Evolutionary conservation across 257 asterid species (phyloP).

Genomic region (Oldenlandia corymbosa): DNA sequence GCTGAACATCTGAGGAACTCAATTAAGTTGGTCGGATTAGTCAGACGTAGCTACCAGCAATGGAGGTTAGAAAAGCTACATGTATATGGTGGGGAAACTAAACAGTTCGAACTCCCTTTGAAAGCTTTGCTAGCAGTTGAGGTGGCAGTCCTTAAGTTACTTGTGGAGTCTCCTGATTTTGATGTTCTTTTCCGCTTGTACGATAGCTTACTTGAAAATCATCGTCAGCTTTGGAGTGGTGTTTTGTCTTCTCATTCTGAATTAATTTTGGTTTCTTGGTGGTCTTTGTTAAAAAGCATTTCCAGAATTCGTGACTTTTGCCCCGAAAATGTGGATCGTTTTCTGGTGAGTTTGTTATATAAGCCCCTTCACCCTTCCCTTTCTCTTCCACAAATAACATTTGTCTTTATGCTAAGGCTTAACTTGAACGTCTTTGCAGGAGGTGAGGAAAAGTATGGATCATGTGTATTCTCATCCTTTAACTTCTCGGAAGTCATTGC

Average conservation of each 20-base stretch:
- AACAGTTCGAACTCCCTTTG: conserved; percentile 38
- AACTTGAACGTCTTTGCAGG: conserved; percentile 29
- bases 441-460: conserved; percentile 36
- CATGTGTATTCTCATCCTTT: conserved; percentile 31
- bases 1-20: conserved; percentile 35
- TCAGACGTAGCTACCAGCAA: conserved; percentile 71
- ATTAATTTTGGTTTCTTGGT: conserved; percentile 45
- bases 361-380: neutral
- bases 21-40: conserved; percentile 44
- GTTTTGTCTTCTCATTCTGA: conserved; percentile 32
- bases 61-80: conserved; percentile 53
- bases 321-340: conserved; percentile 49
- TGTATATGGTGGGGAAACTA: conserved; percentile 20
- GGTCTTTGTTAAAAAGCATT: conserved; percentile 50
- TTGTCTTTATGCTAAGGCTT: conserved; percentile 5
- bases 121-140: conserved; percentile 50
- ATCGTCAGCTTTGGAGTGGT: conserved; percentile 63
- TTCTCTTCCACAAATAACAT: neutral
- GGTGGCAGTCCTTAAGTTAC: conserved; percentile 51
- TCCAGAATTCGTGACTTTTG: conserved; percentile 37
- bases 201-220: conserved; percentile 66
- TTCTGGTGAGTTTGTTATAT: conserved; percentile 46
- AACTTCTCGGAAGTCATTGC: conserved; percentile 55
- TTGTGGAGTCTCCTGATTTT: conserved; percentile 50
- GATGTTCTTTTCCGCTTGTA: conserved; percentile 48